These are phyloP conservation scores for Fusarium sambucinum DNA, from an alignment of 2,329 filamentous ascomycete genomes.

Conservation along the genomic window DNA sequence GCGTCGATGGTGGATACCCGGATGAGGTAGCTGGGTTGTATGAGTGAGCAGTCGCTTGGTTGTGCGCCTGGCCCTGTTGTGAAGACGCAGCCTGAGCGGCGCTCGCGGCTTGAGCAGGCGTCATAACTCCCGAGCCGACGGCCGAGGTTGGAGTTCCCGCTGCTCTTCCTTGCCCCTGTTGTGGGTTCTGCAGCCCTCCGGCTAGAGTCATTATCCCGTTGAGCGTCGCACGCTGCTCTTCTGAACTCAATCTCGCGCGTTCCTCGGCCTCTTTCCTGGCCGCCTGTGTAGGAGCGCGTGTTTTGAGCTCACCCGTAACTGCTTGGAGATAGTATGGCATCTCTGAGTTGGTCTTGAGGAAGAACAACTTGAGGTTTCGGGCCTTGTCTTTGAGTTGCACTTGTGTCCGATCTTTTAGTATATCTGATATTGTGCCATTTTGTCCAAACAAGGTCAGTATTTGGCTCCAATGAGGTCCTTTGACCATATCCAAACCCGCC, in stretches of 20 bases:
- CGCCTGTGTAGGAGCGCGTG: slow-evolving; percentile 80
- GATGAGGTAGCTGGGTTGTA: slow-evolving; percentile 37
- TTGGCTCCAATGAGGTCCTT: slow-evolving; percentile 93
- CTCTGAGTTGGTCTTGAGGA: slow-evolving; percentile 90
- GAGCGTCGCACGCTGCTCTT: slow-evolving; percentile 70
- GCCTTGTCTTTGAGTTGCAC: slow-evolving; percentile 95
- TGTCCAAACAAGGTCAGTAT: slow-evolving; percentile 87
- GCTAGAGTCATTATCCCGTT: slow-evolving; percentile 70
- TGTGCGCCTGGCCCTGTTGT: slow-evolving; percentile 36
- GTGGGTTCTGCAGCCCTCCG: slow-evolving; percentile 62
- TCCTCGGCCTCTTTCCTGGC: slow-evolving; percentile 76
- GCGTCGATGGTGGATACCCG: slow-evolving; percentile 46
- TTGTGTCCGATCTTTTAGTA: slow-evolving; percentile 88
- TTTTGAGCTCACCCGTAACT: slow-evolving; percentile 91
- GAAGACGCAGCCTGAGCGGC: slow-evolving; percentile 47
- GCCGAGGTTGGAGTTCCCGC: slow-evolving; percentile 44
- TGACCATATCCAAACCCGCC: slow-evolving; percentile 87
- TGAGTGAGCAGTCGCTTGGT: slow-evolving; percentile 33
- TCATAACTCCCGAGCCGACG: slow-evolving; percentile 50
- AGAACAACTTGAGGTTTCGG: slow-evolving; percentile 89
- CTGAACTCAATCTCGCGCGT: slow-evolving; percentile 67
- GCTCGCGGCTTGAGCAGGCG: slow-evolving; percentile 51
- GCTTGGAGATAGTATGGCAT: slow-evolving; percentile 89
- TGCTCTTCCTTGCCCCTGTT: slow-evolving; percentile 49
- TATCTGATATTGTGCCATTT: slow-evolving; percentile 82